Percentiles rank a stretch among this genome's conserved stretches.
These are phyloP conservation scores for Kwoniella newhampshirensis DNA, from an alignment of 768 basidiomycete species.

Conservation along the genomic window DNA sequence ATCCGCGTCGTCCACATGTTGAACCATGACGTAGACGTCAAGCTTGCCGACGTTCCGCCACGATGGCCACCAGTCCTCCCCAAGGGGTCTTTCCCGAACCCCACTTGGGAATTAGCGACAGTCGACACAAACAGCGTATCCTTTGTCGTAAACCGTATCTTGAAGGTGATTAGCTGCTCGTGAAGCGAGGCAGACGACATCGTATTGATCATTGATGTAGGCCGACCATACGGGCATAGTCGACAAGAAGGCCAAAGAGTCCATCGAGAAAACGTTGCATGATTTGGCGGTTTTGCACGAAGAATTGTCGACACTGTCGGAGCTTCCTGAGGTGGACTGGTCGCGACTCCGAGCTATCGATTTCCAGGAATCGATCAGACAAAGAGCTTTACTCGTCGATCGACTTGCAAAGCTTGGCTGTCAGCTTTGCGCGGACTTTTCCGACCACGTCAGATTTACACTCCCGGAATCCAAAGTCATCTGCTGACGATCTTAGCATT, in stretches of 20 bases:
- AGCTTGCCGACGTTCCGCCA: slow-evolving; percentile 63
- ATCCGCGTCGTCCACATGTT: slow-evolving; percentile 1
- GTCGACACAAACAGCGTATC: slow-evolving; percentile 73
- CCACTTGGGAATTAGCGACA: slow-evolving; percentile 66
- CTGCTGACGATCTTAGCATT: not conserved
- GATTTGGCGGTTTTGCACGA: slow-evolving; percentile 59
- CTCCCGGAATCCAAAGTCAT: not conserved
- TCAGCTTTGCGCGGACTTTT: slow-evolving; percentile 66
- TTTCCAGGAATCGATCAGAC: slow-evolving; percentile 77
- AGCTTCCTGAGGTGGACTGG: slow-evolving; percentile 81
- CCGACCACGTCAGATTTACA: slow-evolving; percentile 63
- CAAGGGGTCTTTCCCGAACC: slow-evolving; percentile 57
- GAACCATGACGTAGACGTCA: slow-evolving; percentile 18
- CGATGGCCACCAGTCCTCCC: slow-evolving; percentile 68
- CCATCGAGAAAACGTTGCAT: slow-evolving; percentile 52
- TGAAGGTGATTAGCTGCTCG: slow-evolving; percentile 63
- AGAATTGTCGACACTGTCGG: slow-evolving; percentile 54
- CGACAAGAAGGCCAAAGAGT: slow-evolving; percentile 67
- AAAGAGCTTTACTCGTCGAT: slow-evolving; percentile 60
- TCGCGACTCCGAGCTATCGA: slow-evolving; percentile 75
- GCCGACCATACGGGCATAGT: slow-evolving; percentile 50
- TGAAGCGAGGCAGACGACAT: not conserved
- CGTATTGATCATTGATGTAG: slow-evolving; percentile 10
- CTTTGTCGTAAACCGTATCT: slow-evolving; percentile 66
- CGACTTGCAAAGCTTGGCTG: slow-evolving; percentile 59